Evolutionary conservation across 2,329 filamentous ascomycete genomes (phyloP).

Genomic region (Stemphylium vesicarium): DNA sequence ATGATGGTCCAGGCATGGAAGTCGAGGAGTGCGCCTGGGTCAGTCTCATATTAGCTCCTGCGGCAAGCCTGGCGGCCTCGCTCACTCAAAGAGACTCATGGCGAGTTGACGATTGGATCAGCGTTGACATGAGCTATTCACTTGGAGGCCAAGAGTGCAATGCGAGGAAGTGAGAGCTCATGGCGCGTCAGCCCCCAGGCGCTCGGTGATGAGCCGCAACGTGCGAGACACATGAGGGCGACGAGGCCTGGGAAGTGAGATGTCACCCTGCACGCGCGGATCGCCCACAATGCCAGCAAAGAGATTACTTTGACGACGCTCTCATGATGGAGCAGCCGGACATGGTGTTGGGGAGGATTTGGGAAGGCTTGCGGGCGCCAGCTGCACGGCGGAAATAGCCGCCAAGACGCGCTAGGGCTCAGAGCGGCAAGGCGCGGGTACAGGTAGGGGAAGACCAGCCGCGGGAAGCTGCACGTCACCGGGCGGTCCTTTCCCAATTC

Average conservation of each 20-base stretch:
- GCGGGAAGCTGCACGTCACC: conserved; percentile 46
- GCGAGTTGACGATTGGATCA: conserved; percentile 25
- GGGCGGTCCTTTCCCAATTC: conserved; percentile 31
- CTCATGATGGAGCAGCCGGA: conserved; percentile 19
- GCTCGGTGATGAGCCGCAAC: conserved; percentile 40
- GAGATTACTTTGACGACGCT: conserved; percentile 14
- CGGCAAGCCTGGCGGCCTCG: conserved; percentile 31
- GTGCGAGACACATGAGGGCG: conserved; percentile 45
- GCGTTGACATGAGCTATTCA: conserved; percentile 21
- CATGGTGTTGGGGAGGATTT: conserved; percentile 22
- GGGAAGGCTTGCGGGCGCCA: conserved; percentile 25
- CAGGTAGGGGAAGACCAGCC: conserved; percentile 34
- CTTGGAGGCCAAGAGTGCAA: conserved; percentile 44
- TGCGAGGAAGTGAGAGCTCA: conserved; percentile 31
- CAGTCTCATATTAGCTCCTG: conserved; percentile 38
- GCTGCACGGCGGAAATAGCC: conserved; percentile 27
- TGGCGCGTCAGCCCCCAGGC: conserved; percentile 36
- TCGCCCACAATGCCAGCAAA: conserved; percentile 23
- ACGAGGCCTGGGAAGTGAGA: conserved; percentile 30
- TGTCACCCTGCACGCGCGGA: conserved; percentile 40
- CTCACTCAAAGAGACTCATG: conserved; percentile 18
- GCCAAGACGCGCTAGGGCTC: conserved; percentile 28
- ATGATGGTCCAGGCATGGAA: conserved; percentile 37
- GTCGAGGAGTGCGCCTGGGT: conserved; percentile 24
- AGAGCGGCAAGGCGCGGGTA: conserved; percentile 26